A percentile compares a stretch with the other conserved stretches of the same genome.
Conservation (phyloP, 495 filamentous ascomycete genomes). For the Hypoxylon crocopeplum region DNA sequence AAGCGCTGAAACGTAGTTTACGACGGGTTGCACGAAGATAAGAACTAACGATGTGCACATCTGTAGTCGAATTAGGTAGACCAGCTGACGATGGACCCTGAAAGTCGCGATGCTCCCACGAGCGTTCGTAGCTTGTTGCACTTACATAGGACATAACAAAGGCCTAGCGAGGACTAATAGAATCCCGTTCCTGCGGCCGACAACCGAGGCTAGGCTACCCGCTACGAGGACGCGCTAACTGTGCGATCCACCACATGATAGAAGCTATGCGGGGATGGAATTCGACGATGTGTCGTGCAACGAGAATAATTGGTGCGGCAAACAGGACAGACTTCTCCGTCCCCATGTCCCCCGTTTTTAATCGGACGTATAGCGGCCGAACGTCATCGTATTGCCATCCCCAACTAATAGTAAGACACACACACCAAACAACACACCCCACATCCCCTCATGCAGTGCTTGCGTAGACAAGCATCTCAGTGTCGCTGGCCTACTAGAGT, state of each 20-base stretch:
- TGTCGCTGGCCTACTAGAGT: conserved; percentile 12
- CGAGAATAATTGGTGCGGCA: conserved; percentile 34
- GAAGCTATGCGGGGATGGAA: conserved; percentile 25
- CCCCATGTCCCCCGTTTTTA: conserved; percentile 28
- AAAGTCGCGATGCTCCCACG: conserved; percentile 11
- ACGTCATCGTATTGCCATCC: conserved; percentile 32
- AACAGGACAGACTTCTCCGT: conserved; percentile 19
- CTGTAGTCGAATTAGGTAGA: background rate
- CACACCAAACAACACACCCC: conserved; percentile 22
- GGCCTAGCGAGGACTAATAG: conserved; percentile 3
- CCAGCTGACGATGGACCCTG: conserved; percentile 2
- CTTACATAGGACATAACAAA: background rate
- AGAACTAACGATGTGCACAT: conserved; percentile 3
- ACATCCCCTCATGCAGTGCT: conserved; percentile 31
- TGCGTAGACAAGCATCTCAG: conserved; percentile 1
- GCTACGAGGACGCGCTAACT: conserved; percentile 25
- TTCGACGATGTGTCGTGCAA: conserved; percentile 18
- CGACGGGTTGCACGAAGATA: conserved; percentile 12
- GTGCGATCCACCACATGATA: conserved; percentile 25
- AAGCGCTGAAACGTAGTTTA: background rate
- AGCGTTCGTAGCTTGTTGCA: background rate
- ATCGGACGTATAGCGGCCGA: conserved; percentile 36
- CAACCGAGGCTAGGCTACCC: conserved; percentile 28
- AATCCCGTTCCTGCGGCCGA: conserved; percentile 15
- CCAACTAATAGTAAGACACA: too few species aligned